phyloP scores from a whole-genome alignment of 1,139 yeast species.

The Suhomyces kunorum region DNA sequence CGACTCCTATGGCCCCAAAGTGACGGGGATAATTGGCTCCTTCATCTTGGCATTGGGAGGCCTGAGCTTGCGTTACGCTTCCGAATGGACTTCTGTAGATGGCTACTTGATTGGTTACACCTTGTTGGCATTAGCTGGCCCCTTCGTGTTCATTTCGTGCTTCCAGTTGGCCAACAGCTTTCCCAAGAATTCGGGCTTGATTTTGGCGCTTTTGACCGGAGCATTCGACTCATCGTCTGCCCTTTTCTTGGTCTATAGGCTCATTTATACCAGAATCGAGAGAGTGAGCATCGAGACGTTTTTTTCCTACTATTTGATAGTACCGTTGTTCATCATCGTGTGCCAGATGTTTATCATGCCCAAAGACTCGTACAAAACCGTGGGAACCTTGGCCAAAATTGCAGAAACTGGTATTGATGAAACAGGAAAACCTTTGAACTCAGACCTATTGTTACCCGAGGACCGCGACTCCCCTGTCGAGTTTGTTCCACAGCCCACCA shows the following conservation, averaged over 20 bases:
- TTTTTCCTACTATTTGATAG: slow-evolving; percentile 64
- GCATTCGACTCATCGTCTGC: slow-evolving; percentile 81
- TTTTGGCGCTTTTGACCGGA: slow-evolving; percentile 72
- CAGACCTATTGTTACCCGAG: slow-evolving; percentile 38
- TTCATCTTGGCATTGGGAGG: slow-evolving; percentile 56
- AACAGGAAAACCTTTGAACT: slow-evolving; percentile 51
- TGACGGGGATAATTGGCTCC: slow-evolving; percentile 77
- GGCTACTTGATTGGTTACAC: slow-evolving; percentile 66
- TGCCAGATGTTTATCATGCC: slow-evolving; percentile 86
- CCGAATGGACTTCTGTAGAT: slow-evolving; percentile 41
- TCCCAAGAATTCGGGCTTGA: slow-evolving; percentile 69
- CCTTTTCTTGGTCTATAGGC: slow-evolving; percentile 64
- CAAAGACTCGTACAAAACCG: slow-evolving; percentile 66
- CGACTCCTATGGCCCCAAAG: slow-evolving; percentile 77
- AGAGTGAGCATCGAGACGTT: slow-evolving; percentile 48
- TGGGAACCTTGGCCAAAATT: slow-evolving; percentile 65
- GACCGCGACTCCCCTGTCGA: slow-evolving; percentile 27
- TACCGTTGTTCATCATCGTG: slow-evolving; percentile 70
- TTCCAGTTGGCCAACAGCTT: slow-evolving; percentile 75
- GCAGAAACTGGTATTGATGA: slow-evolving; percentile 74
- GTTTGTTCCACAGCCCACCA: slow-evolving; percentile 33
- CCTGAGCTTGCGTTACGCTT: slow-evolving; percentile 43
- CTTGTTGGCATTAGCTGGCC: slow-evolving; percentile 76
- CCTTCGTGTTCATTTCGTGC: slow-evolving; percentile 77
- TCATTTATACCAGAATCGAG: slow-evolving; percentile 52